Evolutionary conservation across 192 early-diverging fungal genomes (phyloP).

Genomic region (Backusella tuberculispora): DNA sequence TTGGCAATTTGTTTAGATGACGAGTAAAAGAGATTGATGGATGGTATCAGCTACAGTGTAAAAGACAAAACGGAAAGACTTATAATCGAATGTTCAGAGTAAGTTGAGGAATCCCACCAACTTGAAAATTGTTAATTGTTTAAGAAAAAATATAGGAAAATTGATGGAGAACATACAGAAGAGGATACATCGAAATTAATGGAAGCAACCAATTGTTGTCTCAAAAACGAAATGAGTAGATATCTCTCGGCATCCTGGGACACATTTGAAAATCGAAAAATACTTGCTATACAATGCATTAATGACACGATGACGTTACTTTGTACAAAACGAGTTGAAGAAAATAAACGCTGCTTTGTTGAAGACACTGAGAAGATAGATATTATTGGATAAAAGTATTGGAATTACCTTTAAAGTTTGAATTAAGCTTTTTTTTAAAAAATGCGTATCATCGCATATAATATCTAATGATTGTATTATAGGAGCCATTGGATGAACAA

Average conservation of each 20-base stretch:
- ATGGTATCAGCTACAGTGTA: not conserved
- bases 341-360: not conserved
- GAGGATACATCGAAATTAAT: conserved; percentile 15
- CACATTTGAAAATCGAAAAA: conserved; percentile 2
- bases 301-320: not conserved
- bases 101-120: not conserved
- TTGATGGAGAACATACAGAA: conserved; percentile 6
- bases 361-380: conserved; percentile 9
- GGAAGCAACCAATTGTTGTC: not conserved
- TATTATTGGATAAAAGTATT: not conserved
- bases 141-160: conserved; percentile 11
- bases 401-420: too few relatives aligned
- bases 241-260: conserved; percentile 8
- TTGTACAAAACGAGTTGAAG: not conserved
- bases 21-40: not conserved
- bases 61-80: not conserved
- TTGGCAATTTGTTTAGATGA: not conserved
- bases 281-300: conserved; percentile 11
- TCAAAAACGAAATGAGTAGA: conserved; percentile 1
- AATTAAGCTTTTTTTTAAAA: too few relatives aligned
- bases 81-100: conserved; percentile 4
- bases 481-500: too few relatives aligned
- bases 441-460: too few relatives aligned
- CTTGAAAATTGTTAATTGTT: not conserved
- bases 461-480: too few relatives aligned